Evolutionary conservation across 2,329 filamentous ascomycete genomes (phyloP).

Genomic region (Hypoxylon sp.): DNA sequence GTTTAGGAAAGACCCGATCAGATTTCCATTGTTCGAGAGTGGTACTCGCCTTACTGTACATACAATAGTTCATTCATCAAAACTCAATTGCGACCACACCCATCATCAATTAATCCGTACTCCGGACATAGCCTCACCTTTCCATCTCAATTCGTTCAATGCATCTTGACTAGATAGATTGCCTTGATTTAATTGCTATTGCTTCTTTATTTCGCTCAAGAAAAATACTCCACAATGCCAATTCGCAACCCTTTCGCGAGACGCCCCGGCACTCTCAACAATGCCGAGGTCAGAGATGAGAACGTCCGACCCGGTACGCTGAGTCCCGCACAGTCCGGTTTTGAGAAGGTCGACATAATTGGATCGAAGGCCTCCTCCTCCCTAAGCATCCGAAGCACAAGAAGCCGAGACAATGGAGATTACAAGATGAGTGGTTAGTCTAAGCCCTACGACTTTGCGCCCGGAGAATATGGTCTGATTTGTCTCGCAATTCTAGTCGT

Average conservation of each 20-base stretch:
- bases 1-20: conserved; percentile 42
- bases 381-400: conserved; percentile 73
- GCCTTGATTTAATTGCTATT: conserved; percentile 30
- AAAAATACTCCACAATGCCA: conserved; percentile 49
- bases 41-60: conserved; percentile 25
- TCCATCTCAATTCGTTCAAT: conserved; percentile 26
- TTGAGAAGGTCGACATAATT: conserved; percentile 74
- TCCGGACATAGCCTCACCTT: conserved; percentile 1
- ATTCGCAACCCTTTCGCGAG: conserved; percentile 81
- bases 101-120: conserved; percentile 1
- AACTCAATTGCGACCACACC: conserved; percentile 23
- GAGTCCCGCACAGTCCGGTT: conserved; percentile 62
- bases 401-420: conserved; percentile 76
- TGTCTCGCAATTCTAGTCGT: conserved; percentile 75
- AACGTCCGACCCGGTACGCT: conserved; percentile 61
- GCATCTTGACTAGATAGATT: conserved; percentile 10
- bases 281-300: conserved; percentile 66
- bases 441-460: conserved; percentile 28
- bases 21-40: conserved; percentile 12
- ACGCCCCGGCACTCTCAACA: conserved; percentile 62
- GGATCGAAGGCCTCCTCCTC: conserved; percentile 74
- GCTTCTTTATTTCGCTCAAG: conserved; percentile 30
- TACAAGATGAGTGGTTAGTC: conserved; percentile 85
- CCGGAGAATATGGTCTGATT: conserved; percentile 41
- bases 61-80: conserved; percentile 12